phyloP scores from a whole-genome alignment of 23 red algal genomes.

The Gracilariopsis chorda region DNA sequence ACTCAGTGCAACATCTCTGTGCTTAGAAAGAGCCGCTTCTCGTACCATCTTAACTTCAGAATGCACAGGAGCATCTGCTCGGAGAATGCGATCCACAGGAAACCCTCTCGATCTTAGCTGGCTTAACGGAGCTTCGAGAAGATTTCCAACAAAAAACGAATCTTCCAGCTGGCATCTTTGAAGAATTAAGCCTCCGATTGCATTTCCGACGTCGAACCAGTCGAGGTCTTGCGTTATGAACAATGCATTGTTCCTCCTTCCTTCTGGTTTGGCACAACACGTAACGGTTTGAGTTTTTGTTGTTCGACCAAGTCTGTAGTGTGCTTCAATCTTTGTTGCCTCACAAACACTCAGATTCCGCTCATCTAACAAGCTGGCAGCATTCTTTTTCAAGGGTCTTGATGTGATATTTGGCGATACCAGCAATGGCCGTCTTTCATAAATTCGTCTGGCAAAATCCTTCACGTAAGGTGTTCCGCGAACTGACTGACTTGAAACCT shows the following conservation, averaged over 20 bases:
- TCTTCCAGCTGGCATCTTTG: slow-evolving; percentile 46
- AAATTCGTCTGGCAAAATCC: slow-evolving; percentile 7
- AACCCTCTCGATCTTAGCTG: slow-evolving; percentile 57
- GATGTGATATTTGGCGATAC: slow-evolving; percentile 30
- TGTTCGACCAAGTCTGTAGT: background rate
- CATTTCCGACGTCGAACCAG: slow-evolving; percentile 71
- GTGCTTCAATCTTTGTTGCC: slow-evolving; percentile 20
- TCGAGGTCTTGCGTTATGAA: slow-evolving; percentile 51
- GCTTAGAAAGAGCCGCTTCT: background rate
- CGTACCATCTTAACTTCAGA: background rate
- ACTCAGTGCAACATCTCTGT: background rate
- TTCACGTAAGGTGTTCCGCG: slow-evolving; percentile 1
- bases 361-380: slow-evolving; percentile 18
- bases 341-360: slow-evolving; percentile 10
- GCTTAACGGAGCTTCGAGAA: slow-evolving; percentile 65
- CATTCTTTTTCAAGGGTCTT: slow-evolving; percentile 4
- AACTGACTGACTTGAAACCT: background rate
- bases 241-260: background rate
- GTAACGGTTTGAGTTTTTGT: slow-evolving; percentile 32
- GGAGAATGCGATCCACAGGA: slow-evolving; percentile 72
- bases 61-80: background rate
- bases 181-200: slow-evolving; percentile 36
- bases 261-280: slow-evolving; percentile 35
- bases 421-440: slow-evolving; percentile 50
- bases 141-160: slow-evolving; percentile 39